Conservation (phyloP, 1,284 basidiomycete species). For the Pterulicium gracile region DNA sequence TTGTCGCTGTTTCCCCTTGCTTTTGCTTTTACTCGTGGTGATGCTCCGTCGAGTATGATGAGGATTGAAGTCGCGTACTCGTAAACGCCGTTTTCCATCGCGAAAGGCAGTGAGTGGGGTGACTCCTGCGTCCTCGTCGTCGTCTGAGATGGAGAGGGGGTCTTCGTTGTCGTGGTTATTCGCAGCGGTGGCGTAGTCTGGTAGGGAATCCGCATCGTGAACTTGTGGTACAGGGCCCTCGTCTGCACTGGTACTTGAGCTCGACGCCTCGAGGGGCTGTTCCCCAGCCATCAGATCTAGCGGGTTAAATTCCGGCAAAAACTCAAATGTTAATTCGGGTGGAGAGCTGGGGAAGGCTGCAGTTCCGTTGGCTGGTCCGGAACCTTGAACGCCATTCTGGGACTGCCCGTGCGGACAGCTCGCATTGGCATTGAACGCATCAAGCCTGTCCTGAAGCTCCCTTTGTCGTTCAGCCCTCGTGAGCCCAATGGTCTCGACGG, state of each 20-base stretch:
- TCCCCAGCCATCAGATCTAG: neutral
- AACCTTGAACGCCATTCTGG: no score
- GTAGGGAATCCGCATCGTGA: no score
- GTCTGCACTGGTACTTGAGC: neutral
- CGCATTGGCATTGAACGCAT: neutral
- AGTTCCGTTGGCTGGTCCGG: no score
- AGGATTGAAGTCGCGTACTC: conserved; percentile 39
- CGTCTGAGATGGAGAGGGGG: neutral
- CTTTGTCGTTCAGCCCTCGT: neutral
- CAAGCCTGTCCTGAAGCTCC: neutral
- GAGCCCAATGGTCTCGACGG: conserved; percentile 25
- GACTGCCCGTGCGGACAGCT: no score
- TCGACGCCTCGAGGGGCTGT: neutral
- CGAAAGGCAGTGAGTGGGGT: conserved; percentile 10
- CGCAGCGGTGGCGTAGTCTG: no score
- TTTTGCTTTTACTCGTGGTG: conserved; percentile 8
- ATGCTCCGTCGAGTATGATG: conserved; percentile 21
- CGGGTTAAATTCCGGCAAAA: neutral
- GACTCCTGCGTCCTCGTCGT: conserved; percentile 4
- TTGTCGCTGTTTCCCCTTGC: conserved; percentile 16
- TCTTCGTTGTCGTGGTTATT: neutral
- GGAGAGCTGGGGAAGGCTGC: no score
- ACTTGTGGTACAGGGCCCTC: no score
- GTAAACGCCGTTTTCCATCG: conserved; percentile 20
- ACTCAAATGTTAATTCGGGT: neutral